phyloP scores from a whole-genome alignment of 768 basidiomycete species.

The Boletellus ananas region DNA sequence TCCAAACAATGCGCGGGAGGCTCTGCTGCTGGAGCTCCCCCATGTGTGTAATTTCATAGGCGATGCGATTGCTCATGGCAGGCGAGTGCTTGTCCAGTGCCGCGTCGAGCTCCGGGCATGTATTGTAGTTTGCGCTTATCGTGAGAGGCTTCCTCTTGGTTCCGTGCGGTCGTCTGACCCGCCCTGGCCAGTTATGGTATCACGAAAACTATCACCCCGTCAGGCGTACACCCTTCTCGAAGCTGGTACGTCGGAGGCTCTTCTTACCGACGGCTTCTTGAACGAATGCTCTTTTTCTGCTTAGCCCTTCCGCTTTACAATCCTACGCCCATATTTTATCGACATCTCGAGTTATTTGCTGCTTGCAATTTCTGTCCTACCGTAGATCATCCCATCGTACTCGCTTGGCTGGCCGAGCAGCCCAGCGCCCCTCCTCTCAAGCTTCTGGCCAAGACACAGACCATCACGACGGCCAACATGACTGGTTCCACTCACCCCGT shows the following conservation, averaged over 20 bases:
- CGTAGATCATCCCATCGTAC: constrained; percentile 37
- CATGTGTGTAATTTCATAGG: constrained; percentile 44
- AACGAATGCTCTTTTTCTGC: neutral
- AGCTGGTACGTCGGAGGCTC: constrained; percentile 33
- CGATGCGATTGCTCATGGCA: constrained; percentile 38
- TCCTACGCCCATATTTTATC: constrained; percentile 43
- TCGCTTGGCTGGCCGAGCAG: constrained; percentile 35
- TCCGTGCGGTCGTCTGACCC: neutral
- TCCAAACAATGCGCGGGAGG: constrained; percentile 35
- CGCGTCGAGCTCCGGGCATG: constrained; percentile 53
- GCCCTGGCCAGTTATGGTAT: constrained; percentile 43
- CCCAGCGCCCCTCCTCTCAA: constrained; percentile 16
- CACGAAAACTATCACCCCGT: constrained; percentile 34
- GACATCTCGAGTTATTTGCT: constrained; percentile 45
- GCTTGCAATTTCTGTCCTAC: constrained; percentile 41
- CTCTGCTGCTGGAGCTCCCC: constrained; percentile 44
- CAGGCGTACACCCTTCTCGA: constrained; percentile 41
- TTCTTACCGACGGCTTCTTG: neutral
- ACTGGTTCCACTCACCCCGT: neutral
- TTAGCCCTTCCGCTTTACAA: constrained; percentile 54
- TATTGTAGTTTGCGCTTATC: constrained; percentile 48
- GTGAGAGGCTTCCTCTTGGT: constrained; percentile 32
- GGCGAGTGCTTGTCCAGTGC: constrained; percentile 53
- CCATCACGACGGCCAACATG: constrained; percentile 2
- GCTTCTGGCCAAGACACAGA: constrained; percentile 8